These are phyloP conservation scores for Paramecium octaurelia DNA, from an alignment of 73 alveolate genomes.

Conservation along the genomic window DNA sequence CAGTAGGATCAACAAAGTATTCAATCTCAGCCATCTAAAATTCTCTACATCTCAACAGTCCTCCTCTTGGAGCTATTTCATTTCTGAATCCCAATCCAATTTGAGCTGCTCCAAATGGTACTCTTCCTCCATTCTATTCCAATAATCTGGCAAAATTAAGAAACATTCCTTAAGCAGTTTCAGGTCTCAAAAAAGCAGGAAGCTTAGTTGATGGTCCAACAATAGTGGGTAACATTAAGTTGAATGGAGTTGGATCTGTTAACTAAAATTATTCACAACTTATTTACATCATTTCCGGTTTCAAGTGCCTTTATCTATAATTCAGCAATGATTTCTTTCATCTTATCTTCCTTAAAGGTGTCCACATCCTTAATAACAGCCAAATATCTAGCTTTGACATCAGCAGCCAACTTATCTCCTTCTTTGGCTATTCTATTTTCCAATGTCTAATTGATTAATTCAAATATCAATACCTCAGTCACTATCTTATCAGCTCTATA, in stretches of 20 bases:
- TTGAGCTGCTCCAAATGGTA: slow-evolving; percentile 99
- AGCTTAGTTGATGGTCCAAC: slow-evolving; percentile 98
- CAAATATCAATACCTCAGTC: background rate
- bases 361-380: slow-evolving; percentile 76
- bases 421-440: slow-evolving; percentile 68
- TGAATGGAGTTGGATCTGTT: slow-evolving; percentile 95
- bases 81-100: slow-evolving; percentile 98
- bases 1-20: slow-evolving; percentile 95
- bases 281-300: slow-evolving; percentile 87
- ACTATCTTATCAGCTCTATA: slow-evolving; percentile 98
- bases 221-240: slow-evolving; percentile 97
- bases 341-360: slow-evolving; percentile 77
- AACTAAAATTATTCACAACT: background rate
- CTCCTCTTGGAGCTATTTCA: slow-evolving; percentile 99
- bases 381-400: slow-evolving; percentile 73
- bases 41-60: slow-evolving; percentile 96
- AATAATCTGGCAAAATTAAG: slow-evolving; percentile 93
- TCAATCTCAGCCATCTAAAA: slow-evolving; percentile 99
- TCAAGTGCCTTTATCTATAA: slow-evolving; percentile 90
- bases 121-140: slow-evolving; percentile 92
- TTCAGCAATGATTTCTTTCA: slow-evolving; percentile 78
- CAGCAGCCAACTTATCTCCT: slow-evolving; percentile 75
- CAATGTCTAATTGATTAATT: slow-evolving; percentile 73
- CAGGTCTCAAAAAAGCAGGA: slow-evolving; percentile 97
- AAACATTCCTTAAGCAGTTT: slow-evolving; percentile 99